Base-by-base conservation (phyloP, 805 yeast genomes). In the Teunomyces panamensis region DNA sequence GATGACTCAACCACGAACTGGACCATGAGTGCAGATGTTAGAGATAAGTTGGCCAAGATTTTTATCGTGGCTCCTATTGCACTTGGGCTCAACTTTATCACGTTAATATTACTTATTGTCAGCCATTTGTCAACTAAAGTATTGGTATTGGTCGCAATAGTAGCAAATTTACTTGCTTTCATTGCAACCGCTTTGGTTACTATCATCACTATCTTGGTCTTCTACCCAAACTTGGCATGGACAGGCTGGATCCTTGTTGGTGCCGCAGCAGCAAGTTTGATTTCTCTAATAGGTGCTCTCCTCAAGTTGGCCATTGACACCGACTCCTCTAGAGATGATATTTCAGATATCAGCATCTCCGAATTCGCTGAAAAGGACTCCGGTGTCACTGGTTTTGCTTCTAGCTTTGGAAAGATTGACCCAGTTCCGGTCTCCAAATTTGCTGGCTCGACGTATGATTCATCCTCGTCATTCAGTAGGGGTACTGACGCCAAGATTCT, bases 211-310 rank as follows among this genome's bases (percentile, higher is more conserved):
- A 73, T 85, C 33, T 56, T 87, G 43, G 67, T 81, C 11, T 87
- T 84, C 61, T 77, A 73, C 55, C 94, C 94, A 7, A 70, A 83
- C 51, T 73, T 84, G 13, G 65, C 74, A 5, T 87, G 91, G 91
- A 74, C 83, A n/a, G 74, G 84, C 7, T 87, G 92, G 91, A 60
- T 84, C 30, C 70, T 84, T 57, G 75, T 86, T 27, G 89, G 85
- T 1, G 77, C 88, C 3, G 85, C 87, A 9, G 84, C 74, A 0
- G 64, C 83, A 46, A 74, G 75, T 47, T 66, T 87, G 49, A 46
- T 81, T 2, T 65, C 82, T 1, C 50, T 84, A 2, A 78, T 86
- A 5, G 62, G 81, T 36, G 67, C 78, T 28, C 71, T 78, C 43
- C 48, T 69, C 13, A 33, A 50, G 11, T 43, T 42, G 39, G 37